Base-by-base conservation (phyloP, 2,329 filamentous ascomycete genomes). In the Alternaria tenuissima region DNA sequence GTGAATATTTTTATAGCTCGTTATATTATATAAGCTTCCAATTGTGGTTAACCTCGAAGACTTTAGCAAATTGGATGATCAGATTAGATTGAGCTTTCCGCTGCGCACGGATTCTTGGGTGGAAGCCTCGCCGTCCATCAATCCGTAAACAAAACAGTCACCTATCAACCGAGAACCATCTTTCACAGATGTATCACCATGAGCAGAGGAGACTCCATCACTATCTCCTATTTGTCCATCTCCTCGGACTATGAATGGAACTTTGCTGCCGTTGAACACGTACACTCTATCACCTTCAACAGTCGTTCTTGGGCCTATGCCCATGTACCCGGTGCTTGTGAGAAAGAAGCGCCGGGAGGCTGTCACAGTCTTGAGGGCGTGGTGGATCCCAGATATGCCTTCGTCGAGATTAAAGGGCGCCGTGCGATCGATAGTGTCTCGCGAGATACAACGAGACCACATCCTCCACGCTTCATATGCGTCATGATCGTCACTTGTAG, bases 361-460 rank as follows among this genome's bases (percentile, higher is more conserved):
- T 3, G 66, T 69, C 3, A 59, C 58, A 20, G 60, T 65, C 32
- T 69, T 66, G 18, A 68, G 57, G 18, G 65, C 52, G 42, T 70
- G 59, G 22, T 69, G 52, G 30, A 68, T 49, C 0, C 62, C 59
- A n/a, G 65, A 63, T 26, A 68, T 69, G 14, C 46, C 53, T 48
- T 60, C 57, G 3, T 56, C 32, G 32, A 70, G 64, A 46, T 69
- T 64, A 7, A 70, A 68, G 11, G 43, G 49, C 9, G 61, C 66
- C 11, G 57, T 57, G 6, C 67, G 62, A 16, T 54, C 58, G 22
- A 60, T 39, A 0, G 66, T 69, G 32, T 70, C 67, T 22, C 66
- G 64, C 1, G 64, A 64, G 34, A 70, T 70, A 48, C 66, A 68
- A n/a, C 67, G 62, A 34, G 64, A 58, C 67, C 66, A 67, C 61